Conservation (phyloP, 768 basidiomycete species). For the Tricholomella constricta region DNA sequence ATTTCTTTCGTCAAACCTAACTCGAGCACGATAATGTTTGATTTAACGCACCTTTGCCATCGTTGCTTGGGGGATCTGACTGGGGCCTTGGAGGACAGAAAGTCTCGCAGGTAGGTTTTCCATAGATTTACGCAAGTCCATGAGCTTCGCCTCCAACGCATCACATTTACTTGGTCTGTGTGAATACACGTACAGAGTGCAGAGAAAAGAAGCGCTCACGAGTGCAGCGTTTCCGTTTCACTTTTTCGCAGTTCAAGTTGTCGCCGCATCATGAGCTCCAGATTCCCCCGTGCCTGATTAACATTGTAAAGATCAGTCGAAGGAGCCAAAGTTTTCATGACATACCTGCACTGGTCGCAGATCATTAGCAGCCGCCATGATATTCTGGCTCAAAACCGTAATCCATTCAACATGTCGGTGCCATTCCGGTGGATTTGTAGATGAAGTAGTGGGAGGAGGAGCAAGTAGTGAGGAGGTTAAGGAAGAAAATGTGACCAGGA, state of each 20-base stretch:
- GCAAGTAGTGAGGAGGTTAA: constrained; percentile 69
- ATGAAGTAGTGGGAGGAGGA: constrained; percentile 56
- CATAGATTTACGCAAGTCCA: constrained; percentile 48
- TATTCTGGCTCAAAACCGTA: constrained; percentile 75
- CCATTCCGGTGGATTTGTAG: constrained; percentile 65
- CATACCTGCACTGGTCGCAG: constrained; percentile 82
- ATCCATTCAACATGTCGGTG: constrained; percentile 80
- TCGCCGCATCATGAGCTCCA: constrained; percentile 80
- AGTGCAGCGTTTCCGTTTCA: constrained; percentile 69
- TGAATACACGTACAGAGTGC: background rate
- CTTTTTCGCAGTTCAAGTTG: constrained; percentile 74
- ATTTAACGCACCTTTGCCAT: background rate
- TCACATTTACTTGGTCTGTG: constrained; percentile 64
- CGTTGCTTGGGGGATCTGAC: background rate
- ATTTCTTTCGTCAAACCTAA: background rate
- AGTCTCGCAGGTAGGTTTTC: constrained; percentile 7
- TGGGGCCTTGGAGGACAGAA: background rate
- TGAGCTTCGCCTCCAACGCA: constrained; percentile 61
- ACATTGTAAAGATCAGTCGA: background rate
- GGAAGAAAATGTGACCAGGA: constrained; percentile 78
- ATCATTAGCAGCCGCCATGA: constrained; percentile 90
- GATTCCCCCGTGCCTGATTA: constrained; percentile 70
- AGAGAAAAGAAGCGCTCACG: constrained; percentile 44
- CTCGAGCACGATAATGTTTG: background rate
- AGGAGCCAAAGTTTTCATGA: background rate